Conservation (phyloP, 2,329 filamentous ascomycete genomes). For the Ceratocystis cacaofunesta region DNA sequence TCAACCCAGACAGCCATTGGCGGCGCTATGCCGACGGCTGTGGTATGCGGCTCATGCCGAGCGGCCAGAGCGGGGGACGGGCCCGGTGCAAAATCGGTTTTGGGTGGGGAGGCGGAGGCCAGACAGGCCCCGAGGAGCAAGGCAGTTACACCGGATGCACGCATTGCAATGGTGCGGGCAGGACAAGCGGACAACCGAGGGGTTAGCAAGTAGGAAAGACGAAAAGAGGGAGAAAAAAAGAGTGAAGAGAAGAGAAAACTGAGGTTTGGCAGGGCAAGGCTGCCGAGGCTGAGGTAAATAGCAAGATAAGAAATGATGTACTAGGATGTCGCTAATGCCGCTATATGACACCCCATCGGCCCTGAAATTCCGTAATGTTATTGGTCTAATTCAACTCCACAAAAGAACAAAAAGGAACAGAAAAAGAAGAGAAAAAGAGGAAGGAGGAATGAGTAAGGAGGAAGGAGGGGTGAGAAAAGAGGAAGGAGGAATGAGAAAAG, state of each 20-base stretch:
- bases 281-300: too few species aligned
- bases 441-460: too few species aligned
- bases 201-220: not conserved
- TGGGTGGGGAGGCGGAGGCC: constrained; percentile 4
- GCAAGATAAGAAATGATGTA: too few species aligned
- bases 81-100: not conserved
- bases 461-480: too few species aligned
- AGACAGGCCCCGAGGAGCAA: constrained; percentile 10
- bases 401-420: too few species aligned
- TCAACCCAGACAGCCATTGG: constrained; percentile 36
- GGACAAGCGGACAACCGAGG: not conserved
- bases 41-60: constrained; percentile 6
- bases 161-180: constrained; percentile 4
- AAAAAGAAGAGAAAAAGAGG: too few species aligned
- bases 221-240: constrained; percentile 1
- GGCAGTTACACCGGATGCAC: constrained; percentile 7
- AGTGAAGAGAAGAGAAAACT: not conserved
- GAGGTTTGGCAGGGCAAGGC: too few species aligned
- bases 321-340: too few species aligned
- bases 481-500: too few species aligned
- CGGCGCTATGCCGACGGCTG: constrained; percentile 19
- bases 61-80: not conserved
- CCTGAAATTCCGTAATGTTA: too few species aligned
- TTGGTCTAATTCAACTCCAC: too few species aligned
- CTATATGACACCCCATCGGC: too few species aligned